Conservation (phyloP, 2,329 filamentous ascomycete species). For the Fusarium zealandicum region DNA sequence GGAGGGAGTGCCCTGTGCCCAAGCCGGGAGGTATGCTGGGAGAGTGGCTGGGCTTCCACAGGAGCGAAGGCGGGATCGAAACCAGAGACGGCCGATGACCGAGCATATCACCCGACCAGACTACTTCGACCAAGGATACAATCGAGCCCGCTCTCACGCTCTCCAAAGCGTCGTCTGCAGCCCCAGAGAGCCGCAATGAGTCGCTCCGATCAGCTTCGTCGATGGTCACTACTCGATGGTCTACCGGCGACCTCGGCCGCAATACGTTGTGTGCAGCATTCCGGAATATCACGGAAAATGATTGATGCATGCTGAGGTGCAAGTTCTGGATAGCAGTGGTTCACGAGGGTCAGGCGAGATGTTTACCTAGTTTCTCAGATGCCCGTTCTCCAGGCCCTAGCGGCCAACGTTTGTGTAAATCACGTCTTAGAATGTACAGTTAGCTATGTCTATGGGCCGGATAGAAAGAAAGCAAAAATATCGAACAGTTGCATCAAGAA, state of each 20-base stretch:
- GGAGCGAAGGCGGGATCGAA: conserved; percentile 37
- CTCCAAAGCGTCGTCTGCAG: background rate
- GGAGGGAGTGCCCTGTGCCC: conserved; percentile 87
- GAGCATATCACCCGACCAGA: conserved; percentile 11
- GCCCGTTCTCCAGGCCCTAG: conserved; percentile 8
- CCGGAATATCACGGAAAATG: background rate
- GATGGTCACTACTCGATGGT: background rate
- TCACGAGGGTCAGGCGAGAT: background rate
- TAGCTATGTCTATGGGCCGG: background rate
- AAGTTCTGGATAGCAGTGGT: background rate
- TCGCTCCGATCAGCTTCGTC: background rate
- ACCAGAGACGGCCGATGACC: conserved; percentile 39
- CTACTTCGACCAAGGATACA: background rate
- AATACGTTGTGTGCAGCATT: background rate
- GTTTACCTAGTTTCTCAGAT: background rate
- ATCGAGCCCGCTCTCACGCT: background rate
- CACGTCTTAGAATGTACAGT: conserved; percentile 1
- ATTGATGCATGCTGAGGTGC: background rate
- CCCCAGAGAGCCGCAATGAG: background rate
- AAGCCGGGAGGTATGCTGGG: conserved; percentile 84
- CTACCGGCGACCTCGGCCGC: background rate
- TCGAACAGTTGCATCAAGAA: background rate
- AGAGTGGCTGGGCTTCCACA: conserved; percentile 75
- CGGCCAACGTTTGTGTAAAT: conserved; percentile 16
- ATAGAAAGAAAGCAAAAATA: background rate